phyloP scores from a whole-genome alignment of 2,329 filamentous ascomycete species.

The Neonectria neomacrospora region DNA sequence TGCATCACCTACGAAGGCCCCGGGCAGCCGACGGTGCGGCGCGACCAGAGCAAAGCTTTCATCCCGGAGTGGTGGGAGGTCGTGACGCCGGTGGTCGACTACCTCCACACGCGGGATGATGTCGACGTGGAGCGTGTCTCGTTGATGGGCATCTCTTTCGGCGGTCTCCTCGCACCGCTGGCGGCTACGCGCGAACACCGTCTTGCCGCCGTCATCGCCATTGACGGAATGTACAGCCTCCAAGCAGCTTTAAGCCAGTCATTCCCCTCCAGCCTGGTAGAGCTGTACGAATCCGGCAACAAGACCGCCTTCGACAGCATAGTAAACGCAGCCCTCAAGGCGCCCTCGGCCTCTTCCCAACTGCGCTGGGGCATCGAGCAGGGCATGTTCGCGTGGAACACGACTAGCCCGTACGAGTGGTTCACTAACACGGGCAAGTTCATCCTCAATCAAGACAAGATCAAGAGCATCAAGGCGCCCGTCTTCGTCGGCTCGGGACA shows the following conservation, averaged over 20 bases:
- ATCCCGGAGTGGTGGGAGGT: conserved; percentile 28
- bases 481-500: conserved; percentile 23
- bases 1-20: conserved; percentile 27
- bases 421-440: conserved; percentile 16
- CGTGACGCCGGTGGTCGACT: conserved; percentile 21
- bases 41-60: conserved; percentile 23
- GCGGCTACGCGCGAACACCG: conserved; percentile 28
- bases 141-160: conserved; percentile 18
- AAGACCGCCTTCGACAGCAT: conserved; percentile 16
- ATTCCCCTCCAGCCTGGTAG: conserved; percentile 4
- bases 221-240: conserved; percentile 24
- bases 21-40: conserved; percentile 23
- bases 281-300: conserved; percentile 16
- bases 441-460: conserved; percentile 12
- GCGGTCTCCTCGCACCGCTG: conserved; percentile 39
- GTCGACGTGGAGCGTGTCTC: conserved; percentile 20
- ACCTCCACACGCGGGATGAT: conserved; percentile 9
- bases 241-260: conserved; percentile 5
- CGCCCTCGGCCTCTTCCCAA: conserved; percentile 2
- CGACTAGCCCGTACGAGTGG: conserved; percentile 21
- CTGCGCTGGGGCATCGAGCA: conserved; percentile 28
- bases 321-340: background rate
- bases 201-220: conserved; percentile 22
- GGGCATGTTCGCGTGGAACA: conserved; percentile 25
- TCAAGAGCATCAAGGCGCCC: conserved; percentile 12